Evolutionary conservation across 345 rosid species (phyloP).

Genomic region (Populus pruinosa): DNA sequence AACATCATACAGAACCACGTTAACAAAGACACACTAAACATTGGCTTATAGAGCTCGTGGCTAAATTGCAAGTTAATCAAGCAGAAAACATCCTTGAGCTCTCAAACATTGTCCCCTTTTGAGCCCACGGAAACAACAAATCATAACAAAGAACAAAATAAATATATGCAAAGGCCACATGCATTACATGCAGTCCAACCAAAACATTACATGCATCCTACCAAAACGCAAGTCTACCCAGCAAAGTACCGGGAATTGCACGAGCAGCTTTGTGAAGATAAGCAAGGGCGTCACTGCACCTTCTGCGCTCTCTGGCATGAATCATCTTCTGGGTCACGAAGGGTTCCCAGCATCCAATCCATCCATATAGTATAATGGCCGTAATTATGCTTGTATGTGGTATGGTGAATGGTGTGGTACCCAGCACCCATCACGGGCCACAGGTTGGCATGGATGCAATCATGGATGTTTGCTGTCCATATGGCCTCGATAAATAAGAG

Average conservation of each 20-base stretch:
- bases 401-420: slow-evolving; percentile 95
- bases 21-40: background rate
- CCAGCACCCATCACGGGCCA: slow-evolving; percentile 99
- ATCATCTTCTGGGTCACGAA: slow-evolving; percentile 62
- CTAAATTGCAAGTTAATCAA: background rate
- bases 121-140: background rate
- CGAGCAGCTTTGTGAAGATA: background rate
- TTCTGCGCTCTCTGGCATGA: slow-evolving; percentile 15
- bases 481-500: slow-evolving; percentile 74
- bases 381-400: slow-evolving; percentile 91
- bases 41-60: background rate
- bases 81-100: slow-evolving; percentile 5
- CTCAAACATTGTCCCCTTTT: background rate
- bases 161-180: slow-evolving; percentile 5
- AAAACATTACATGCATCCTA: background rate
- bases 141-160: background rate
- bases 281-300: slow-evolving; percentile 20
- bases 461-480: slow-evolving; percentile 95
- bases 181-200: background rate
- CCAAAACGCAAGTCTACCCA: background rate
- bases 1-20: background rate
- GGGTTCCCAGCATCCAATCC: slow-evolving; percentile 98
- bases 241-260: background rate
- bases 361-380: slow-evolving; percentile 97
- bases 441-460: slow-evolving; percentile 71